These are phyloP conservation scores for Teunomyces barrocoloradensis DNA, from an alignment of 805 yeast genomes.

Conservation along the genomic window DNA sequence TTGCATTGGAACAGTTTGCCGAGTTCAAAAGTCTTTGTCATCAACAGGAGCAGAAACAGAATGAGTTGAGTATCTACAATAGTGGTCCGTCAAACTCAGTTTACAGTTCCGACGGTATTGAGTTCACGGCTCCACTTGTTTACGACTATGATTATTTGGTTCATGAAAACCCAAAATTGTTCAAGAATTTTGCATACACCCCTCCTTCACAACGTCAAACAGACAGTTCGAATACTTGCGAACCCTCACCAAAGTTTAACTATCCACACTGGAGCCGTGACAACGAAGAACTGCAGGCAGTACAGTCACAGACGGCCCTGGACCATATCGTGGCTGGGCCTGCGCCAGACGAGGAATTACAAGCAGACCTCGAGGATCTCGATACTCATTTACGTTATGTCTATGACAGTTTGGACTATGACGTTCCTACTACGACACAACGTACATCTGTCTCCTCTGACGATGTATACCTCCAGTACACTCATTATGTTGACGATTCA, in stretches of 20 bases:
- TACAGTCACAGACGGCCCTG: background rate
- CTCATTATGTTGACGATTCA: constrained; percentile 21
- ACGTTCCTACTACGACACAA: constrained; percentile 8
- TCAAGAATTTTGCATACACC: constrained; percentile 32
- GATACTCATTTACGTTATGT: constrained; percentile 17
- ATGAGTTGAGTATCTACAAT: background rate
- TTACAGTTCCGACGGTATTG: background rate
- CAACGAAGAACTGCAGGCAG: background rate
- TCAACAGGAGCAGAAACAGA: constrained; percentile 3
- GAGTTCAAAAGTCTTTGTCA: constrained; percentile 14
- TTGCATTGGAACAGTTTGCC: constrained; percentile 41
- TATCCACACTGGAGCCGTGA: constrained; percentile 21
- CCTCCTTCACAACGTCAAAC: constrained; percentile 22
- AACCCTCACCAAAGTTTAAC: constrained; percentile 19
- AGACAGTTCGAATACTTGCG: constrained; percentile 6
- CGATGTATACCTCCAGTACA: constrained; percentile 3
- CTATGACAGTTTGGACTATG: constrained; percentile 17
- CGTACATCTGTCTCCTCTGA: background rate
- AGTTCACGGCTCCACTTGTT: constrained; percentile 32
- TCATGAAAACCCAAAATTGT: constrained; percentile 34
- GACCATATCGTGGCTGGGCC: background rate
- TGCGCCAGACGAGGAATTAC: constrained; percentile 1
- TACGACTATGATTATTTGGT: constrained; percentile 41
- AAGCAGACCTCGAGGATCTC: constrained; percentile 4
- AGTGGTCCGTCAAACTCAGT: background rate